Conservation (phyloP, 75 land plant species). For the Cupressus sempervirens region DNA sequence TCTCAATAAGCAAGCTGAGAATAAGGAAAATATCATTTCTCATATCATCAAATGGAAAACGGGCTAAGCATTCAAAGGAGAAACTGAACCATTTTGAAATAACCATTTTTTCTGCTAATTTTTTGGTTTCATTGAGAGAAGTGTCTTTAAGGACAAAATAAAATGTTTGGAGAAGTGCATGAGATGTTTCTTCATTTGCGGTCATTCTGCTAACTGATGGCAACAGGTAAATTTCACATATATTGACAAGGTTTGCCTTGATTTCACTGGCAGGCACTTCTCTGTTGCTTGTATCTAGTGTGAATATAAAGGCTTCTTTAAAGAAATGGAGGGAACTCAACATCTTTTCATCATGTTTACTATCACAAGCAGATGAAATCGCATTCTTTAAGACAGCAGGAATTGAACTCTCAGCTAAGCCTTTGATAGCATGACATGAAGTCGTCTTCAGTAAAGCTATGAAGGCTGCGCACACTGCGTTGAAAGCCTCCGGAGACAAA, state of each 20-base stretch:
- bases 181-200: conserved; percentile 53
- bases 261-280: not conserved
- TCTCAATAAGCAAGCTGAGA: conserved; percentile 54
- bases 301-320: conserved; percentile 52
- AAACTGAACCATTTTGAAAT: conserved; percentile 64
- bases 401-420: conserved; percentile 18
- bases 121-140: conserved; percentile 17
- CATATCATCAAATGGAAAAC: conserved; percentile 54
- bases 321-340: conserved; percentile 46
- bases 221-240: conserved; percentile 46
- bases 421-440: conserved; percentile 31
- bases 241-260: conserved; percentile 24
- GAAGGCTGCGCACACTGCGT: conserved; percentile 48
- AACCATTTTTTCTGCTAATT: conserved; percentile 44
- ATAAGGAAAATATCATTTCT: conserved; percentile 47
- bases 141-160: conserved; percentile 41
- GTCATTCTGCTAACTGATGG: conserved; percentile 39
- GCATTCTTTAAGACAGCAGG: conserved; percentile 32
- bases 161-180: conserved; percentile 52
- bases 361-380: conserved; percentile 22
- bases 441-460: conserved; percentile 52
- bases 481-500: conserved; percentile 55
- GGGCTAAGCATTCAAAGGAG: conserved; percentile 59
- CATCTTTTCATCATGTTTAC: conserved; percentile 25
- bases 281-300: conserved; percentile 12